These are phyloP conservation scores for Pinus taeda DNA, from an alignment of 75 land plant species.

Conservation along the genomic window DNA sequence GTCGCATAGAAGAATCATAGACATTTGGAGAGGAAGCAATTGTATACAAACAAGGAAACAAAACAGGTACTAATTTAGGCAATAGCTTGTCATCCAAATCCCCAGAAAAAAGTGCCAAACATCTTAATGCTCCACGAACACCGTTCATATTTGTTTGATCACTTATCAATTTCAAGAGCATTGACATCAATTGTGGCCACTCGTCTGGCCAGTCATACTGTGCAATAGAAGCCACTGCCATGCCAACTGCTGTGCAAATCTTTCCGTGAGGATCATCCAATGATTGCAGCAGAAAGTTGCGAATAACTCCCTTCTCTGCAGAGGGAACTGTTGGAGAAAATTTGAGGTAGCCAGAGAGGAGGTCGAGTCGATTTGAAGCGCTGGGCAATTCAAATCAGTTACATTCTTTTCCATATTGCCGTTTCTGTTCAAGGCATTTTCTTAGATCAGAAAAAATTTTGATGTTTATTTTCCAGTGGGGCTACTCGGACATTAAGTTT, in stretches of 20 bases:
- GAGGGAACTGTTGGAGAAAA: constrained; percentile 61
- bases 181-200: constrained; percentile 88
- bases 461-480: too few species aligned
- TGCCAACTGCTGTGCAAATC: constrained; percentile 91
- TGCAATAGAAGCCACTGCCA: constrained; percentile 93
- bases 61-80: constrained; percentile 73
- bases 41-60: constrained; percentile 73
- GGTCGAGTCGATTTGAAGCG: too few species aligned
- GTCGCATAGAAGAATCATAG: constrained; percentile 64
- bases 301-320: constrained; percentile 77
- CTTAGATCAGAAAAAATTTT: too few species aligned
- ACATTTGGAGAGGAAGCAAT: constrained; percentile 78
- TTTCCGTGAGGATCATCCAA: constrained; percentile 87
- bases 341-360: too few species aligned
- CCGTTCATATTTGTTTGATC: constrained; percentile 67
- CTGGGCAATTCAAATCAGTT: too few species aligned
- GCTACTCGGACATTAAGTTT: too few species aligned
- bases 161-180: constrained; percentile 57
- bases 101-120: constrained; percentile 79
- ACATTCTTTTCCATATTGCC: too few species aligned
- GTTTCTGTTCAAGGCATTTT: too few species aligned
- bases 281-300: constrained; percentile 56
- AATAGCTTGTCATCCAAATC: constrained; percentile 86
- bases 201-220: constrained; percentile 95
- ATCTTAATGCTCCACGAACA: constrained; percentile 88